Evolutionary conservation across 371 early-diverging fungal genomes (phyloP).

Genomic region (Basidiobolus meristosporus): DNA sequence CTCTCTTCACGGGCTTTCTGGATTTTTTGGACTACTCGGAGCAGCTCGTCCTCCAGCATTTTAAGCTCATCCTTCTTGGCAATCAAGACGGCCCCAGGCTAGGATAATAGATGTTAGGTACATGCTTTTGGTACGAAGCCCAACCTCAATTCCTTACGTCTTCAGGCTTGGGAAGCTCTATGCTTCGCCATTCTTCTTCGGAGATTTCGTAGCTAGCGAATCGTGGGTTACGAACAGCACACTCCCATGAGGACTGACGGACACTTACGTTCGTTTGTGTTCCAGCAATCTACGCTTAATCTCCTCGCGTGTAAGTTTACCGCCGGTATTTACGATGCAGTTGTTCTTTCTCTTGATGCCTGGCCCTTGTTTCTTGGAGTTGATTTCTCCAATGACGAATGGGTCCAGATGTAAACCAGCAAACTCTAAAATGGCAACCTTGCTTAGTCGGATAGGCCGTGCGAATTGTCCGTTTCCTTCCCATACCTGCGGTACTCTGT

Average conservation of each 20-base stretch:
- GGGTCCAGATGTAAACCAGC: conserved; percentile 81
- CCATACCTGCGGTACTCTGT: conserved; percentile 69
- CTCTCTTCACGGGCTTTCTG: too few relatives aligned
- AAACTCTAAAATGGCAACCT: conserved; percentile 45
- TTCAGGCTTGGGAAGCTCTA: conserved; percentile 40
- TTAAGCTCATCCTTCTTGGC: too few relatives aligned
- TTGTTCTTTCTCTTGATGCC: conserved; percentile 76
- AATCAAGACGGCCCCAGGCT: too few relatives aligned
- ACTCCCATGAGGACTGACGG: not conserved
- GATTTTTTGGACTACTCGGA: too few relatives aligned
- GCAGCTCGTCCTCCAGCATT: too few relatives aligned
- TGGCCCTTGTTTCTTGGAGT: conserved; percentile 57
- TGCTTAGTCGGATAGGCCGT: too few relatives aligned
- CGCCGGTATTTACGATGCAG: conserved; percentile 74
- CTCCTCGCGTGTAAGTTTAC: conserved; percentile 60
- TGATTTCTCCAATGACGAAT: conserved; percentile 55
- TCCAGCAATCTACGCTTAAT: conserved; percentile 33
- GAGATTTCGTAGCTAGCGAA: conserved; percentile 38
- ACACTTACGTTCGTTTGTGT: conserved; percentile 51
- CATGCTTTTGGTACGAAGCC: too few relatives aligned
- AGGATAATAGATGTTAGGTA: too few relatives aligned
- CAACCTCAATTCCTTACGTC: conserved; percentile 21
- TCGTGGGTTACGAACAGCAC: not conserved
- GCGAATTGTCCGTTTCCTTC: not conserved
- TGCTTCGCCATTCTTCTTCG: conserved; percentile 36